Base-by-base conservation (phyloP, 2,329 filamentous ascomycete genomes). In the Diaporthe caulivora region DNA sequence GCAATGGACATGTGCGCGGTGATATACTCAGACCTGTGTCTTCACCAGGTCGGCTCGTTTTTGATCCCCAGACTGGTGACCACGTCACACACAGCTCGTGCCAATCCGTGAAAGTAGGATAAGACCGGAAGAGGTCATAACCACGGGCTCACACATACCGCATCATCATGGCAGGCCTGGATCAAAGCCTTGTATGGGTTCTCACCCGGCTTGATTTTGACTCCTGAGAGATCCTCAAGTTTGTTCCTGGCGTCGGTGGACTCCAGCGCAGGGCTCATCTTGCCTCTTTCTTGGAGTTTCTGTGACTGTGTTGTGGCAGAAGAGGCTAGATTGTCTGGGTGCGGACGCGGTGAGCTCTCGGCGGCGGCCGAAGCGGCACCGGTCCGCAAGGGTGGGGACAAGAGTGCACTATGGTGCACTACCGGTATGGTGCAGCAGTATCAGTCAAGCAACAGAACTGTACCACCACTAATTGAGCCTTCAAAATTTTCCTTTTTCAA, bases 181-280 rank as follows among this genome's bases (percentile, higher is more conserved):
- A 97, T 93, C 74, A 97, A 84, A 24, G 92, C 90, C 77, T 94
- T 88, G 80, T 95, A 97, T 0, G 94, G 94, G 77, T 97, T 97
- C 79, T 90, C 88, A 58, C 87, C 89, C 0, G 87, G 85, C 76
- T 84, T 80, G 72, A 87, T 78, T 26, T 82, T 79, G 64, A 89
- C 82, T 18, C 88, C 88, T 1, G 89, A 90, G 34, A 90, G 80
- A 69, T 90, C 87, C 78, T 89, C 86, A 15, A 89, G 80, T 81
- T 86, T 88, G 80, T 88, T 88, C 75, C 81, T 83, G 18, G 83
- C 82, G 54, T 88, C 85, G 13, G 82, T 80, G 1, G 82, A 80
- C 42, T 82, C 81, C 5, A 86, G 76, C n/a, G 78, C 77, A 1
- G 83, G 78, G 11, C 77, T 80, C 83, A 85, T 85, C 13, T 75